Conservation (phyloP, 805 yeast species). For the Candida gorgasii region DNA sequence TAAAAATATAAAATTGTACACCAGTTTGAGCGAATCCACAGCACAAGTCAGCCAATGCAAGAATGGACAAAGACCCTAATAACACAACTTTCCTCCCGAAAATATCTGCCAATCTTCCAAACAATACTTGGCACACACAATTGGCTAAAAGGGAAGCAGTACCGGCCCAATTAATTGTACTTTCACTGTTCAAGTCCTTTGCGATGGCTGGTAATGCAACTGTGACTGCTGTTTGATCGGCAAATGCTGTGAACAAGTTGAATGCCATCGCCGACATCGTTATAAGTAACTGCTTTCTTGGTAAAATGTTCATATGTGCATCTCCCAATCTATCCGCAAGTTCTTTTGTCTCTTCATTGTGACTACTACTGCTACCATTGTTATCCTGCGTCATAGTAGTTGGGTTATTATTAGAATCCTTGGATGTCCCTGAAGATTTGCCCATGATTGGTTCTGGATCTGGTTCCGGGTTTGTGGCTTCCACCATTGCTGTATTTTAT, state of each 20-base stretch:
- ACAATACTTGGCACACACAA: slow-evolving; percentile 73
- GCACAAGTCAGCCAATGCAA: slow-evolving; percentile 45
- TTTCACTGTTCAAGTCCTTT: slow-evolving; percentile 41
- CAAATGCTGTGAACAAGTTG: slow-evolving; percentile 40
- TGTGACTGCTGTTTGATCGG: slow-evolving; percentile 47
- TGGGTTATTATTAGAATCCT: background rate
- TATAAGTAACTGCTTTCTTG: slow-evolving; percentile 31
- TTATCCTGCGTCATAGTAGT: background rate
- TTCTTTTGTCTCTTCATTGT: slow-evolving; percentile 3
- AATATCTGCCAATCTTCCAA: slow-evolving; percentile 70
- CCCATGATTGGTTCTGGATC: background rate
- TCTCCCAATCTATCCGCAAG: slow-evolving; percentile 30
- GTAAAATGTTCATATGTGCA: slow-evolving; percentile 42
- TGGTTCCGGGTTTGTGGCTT: background rate
- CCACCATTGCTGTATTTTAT: too few relatives aligned
- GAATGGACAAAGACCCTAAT: slow-evolving; percentile 43
- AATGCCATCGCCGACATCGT: slow-evolving; percentile 34
- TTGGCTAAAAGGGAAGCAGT: slow-evolving; percentile 68
- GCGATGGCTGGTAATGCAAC: slow-evolving; percentile 49
- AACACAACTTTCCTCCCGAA: slow-evolving; percentile 53
- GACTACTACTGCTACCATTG: background rate
- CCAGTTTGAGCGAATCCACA: slow-evolving; percentile 46
- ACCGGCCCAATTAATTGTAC: slow-evolving; percentile 67
- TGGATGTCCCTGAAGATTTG: background rate
- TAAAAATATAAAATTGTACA: slow-evolving; percentile 45